Base-by-base conservation (phyloP, 1,139 yeast species). In the Pichia sp. region DNA sequence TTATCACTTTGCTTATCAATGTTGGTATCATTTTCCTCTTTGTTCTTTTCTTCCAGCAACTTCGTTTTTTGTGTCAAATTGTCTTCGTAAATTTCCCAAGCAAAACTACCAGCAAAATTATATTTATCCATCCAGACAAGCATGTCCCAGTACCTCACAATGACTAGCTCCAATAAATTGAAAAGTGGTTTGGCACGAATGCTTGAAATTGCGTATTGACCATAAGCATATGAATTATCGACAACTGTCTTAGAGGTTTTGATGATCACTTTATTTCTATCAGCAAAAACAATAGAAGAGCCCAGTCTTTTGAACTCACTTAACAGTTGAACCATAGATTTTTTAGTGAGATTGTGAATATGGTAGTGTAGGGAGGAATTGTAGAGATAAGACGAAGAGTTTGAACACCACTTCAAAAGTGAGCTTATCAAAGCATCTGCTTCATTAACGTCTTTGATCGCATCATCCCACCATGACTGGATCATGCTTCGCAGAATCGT, bases 401-500 rank as follows among this genome's bases (percentile, higher is more conserved):
- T 80, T 60, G 90, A 90, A 26, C 90, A 89, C 99, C 99, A 93
- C 4, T 85, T 77, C 2, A 90, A 87, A 67, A 93, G 84, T 44
- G 84, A 80, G 63, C 89, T 89, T 63, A 93, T 86, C 80, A 93
- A 80, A 1, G 89, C 75, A 68, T 93, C 99, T 0, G 97, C 97
- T 61, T 84, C 84, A 8, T 75, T 65, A 61, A 87, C 80, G 57
- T 82, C 82, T 36, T 76, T 75, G 54, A 88, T 72, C 0, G 97
- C 98, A 65, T 85, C 88, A 66, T 90, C 95, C 97, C 98, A 93
- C 97, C 97, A 90, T 45, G 79, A 84, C 63, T 86, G 89, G 8
- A 95, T 87, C 80, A 93, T 75, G 4, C 78, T 70, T 65, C 95
- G 80, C 57, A 95, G 76, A 0, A 87, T 85, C 15, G 77, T 70